phyloP scores from a whole-genome alignment of 805 yeast genomes.

The Metschnikowia similis region DNA sequence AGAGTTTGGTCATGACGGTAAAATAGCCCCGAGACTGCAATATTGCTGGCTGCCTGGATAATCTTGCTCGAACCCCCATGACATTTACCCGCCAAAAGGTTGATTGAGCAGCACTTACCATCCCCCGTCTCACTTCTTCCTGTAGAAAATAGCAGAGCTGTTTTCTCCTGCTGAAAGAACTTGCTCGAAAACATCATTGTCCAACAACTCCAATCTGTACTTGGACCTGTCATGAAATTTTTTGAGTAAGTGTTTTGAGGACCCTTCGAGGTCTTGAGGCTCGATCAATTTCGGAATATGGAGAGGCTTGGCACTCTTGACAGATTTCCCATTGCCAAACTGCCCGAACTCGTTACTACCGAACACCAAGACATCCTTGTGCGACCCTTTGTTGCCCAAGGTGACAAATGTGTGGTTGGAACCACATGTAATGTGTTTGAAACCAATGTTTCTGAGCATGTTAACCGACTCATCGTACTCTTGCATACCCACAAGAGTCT shows the following conservation, averaged over 20 bases:
- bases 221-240: slow-evolving; percentile 30
- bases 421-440: slow-evolving; percentile 54
- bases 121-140: slow-evolving; percentile 12
- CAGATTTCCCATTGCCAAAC: slow-evolving; percentile 74
- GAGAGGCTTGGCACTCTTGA: slow-evolving; percentile 53
- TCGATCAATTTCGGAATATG: slow-evolving; percentile 55
- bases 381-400: slow-evolving; percentile 40
- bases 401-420: slow-evolving; percentile 60
- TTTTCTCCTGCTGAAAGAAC: slow-evolving; percentile 58
- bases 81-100: too few relatives aligned
- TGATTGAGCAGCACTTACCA: too few relatives aligned
- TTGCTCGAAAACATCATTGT: slow-evolving; percentile 42
- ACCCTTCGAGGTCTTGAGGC: slow-evolving; percentile 38
- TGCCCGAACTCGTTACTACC: slow-evolving; percentile 85
- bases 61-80: too few relatives aligned
- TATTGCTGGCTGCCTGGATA: too few relatives aligned
- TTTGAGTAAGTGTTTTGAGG: slow-evolving; percentile 24
- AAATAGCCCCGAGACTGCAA: too few relatives aligned
- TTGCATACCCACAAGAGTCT: slow-evolving; percentile 14
- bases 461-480: slow-evolving; percentile 14
- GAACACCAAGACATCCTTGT: slow-evolving; percentile 66
- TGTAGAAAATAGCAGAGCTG: slow-evolving; percentile 62
- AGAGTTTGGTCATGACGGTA: too few relatives aligned
- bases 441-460: slow-evolving; percentile 8
- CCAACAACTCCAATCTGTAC: slow-evolving; percentile 46